These are phyloP conservation scores for Fusarium nisikadoi DNA, from an alignment of 2,329 filamentous ascomycete species.

Conservation along the genomic window DNA sequence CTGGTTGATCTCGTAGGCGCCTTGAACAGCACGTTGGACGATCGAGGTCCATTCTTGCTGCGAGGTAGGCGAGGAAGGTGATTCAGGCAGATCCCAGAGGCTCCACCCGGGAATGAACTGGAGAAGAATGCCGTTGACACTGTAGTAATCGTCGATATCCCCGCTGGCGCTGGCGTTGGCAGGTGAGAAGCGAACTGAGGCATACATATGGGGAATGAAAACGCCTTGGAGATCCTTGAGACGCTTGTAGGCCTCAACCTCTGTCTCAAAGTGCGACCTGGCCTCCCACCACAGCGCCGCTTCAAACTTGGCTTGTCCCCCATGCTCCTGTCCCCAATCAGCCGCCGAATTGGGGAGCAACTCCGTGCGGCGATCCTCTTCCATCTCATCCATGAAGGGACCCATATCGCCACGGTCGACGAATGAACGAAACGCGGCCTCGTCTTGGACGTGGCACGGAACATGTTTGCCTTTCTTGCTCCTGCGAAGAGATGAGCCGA, in stretches of 20 bases:
- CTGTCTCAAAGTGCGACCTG: background rate
- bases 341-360: background rate
- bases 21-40: background rate
- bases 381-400: background rate
- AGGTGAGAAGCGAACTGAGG: background rate
- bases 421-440: background rate
- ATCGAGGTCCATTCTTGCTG: background rate
- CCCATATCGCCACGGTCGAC: background rate
- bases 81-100: background rate
- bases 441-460: background rate
- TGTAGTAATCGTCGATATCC: background rate
- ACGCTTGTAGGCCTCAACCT: background rate
- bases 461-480: background rate
- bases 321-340: background rate
- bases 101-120: accelerated
- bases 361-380: background rate
- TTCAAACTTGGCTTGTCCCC: background rate
- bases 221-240: background rate
- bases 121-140: background rate
- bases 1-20: background rate
- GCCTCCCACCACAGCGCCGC: background rate
- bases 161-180: background rate
- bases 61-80: background rate
- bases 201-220: background rate
- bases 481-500: background rate